Percentiles rank a stretch among this genome's conserved stretches.
These are phyloP conservation scores for Oxyria digyna DNA, from an alignment of 148 eudicot genomes.

Conservation along the genomic window DNA sequence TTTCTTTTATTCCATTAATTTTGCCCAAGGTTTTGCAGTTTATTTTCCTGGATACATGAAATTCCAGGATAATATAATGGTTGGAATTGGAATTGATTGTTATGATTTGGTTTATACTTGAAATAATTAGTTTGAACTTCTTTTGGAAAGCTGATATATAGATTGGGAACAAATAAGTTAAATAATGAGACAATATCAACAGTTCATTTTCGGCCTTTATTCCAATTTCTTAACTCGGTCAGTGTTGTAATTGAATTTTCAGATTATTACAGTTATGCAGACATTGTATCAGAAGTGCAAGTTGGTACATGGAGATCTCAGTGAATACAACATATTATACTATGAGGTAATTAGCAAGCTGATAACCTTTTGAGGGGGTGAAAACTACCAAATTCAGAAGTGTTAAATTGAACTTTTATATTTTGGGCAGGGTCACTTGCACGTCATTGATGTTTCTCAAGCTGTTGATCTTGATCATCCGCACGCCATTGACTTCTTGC, in stretches of 20 bases:
- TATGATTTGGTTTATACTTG: too few species aligned
- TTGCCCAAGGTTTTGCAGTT: too few species aligned
- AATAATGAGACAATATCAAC: not conserved
- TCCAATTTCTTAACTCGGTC: not conserved
- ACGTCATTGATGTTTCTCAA: slow-evolving; percentile 93
- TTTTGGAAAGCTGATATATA: not conserved
- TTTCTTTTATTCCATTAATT: too few species aligned
- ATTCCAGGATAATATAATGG: too few species aligned
- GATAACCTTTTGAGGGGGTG: not conserved
- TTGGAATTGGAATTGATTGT: too few species aligned
- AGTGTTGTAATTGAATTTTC: not conserved
- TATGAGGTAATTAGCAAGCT: slow-evolving; percentile 46
- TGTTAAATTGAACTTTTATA: too few species aligned
- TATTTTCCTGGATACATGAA: not conserved
- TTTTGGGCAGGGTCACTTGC: slow-evolving; percentile 75
- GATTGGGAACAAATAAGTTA: not conserved
- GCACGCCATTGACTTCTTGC: slow-evolving; percentile 76
- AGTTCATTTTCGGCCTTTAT: not conserved
- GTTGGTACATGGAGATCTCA: slow-evolving; percentile 94
- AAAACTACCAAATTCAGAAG: not conserved
- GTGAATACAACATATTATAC: slow-evolving; percentile 87
- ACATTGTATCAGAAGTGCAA: slow-evolving; percentile 93
- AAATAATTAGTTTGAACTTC: not conserved
- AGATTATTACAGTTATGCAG: slow-evolving; percentile 81
- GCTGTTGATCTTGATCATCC: slow-evolving; percentile 99